phyloP scores from a whole-genome alignment of 495 filamentous ascomycete genomes.

The Penicillium cosmopolitanum region DNA sequence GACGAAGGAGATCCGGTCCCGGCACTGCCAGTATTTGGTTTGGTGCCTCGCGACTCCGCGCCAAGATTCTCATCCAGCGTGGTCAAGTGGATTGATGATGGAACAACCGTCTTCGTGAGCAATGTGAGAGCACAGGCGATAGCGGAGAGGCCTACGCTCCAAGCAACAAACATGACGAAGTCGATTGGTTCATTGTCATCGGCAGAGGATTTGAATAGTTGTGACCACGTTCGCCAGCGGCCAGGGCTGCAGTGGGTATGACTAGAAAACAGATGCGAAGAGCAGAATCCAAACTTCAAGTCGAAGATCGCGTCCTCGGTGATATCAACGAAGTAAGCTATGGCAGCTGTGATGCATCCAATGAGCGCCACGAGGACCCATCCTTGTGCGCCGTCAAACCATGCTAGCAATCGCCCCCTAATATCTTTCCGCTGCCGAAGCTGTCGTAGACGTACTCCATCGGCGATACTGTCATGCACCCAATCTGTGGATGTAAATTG shows the following conservation, averaged over 20 bases:
- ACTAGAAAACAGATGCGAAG: constrained; percentile 67
- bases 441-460: constrained; percentile 84
- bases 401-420: constrained; percentile 72
- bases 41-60: constrained; percentile 50
- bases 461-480: constrained; percentile 97
- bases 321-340: constrained; percentile 90
- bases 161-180: constrained; percentile 70
- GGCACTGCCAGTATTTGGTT: constrained; percentile 32
- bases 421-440: constrained; percentile 82
- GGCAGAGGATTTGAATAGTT: constrained; percentile 57
- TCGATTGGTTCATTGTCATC: constrained; percentile 68
- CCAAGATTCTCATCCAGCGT: constrained; percentile 85
- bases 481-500: constrained; percentile 98
- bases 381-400: constrained; percentile 88
- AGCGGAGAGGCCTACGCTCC: constrained; percentile 72
- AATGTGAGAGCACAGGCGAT: constrained; percentile 79
- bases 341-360: constrained; percentile 79
- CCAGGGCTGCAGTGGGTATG: constrained; percentile 57
- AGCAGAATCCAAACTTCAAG: constrained; percentile 88
- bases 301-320: constrained; percentile 85
- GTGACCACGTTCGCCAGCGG: constrained; percentile 78
- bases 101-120: constrained; percentile 87
- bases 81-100: constrained; percentile 80
- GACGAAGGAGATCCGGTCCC: constrained; percentile 46
- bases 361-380: constrained; percentile 94